Percentiles rank a stretch among this genome's conserved stretches.
Conservation (phyloP, 2,329 filamentous ascomycete genomes). For the Tolypocladium inflatum region DNA sequence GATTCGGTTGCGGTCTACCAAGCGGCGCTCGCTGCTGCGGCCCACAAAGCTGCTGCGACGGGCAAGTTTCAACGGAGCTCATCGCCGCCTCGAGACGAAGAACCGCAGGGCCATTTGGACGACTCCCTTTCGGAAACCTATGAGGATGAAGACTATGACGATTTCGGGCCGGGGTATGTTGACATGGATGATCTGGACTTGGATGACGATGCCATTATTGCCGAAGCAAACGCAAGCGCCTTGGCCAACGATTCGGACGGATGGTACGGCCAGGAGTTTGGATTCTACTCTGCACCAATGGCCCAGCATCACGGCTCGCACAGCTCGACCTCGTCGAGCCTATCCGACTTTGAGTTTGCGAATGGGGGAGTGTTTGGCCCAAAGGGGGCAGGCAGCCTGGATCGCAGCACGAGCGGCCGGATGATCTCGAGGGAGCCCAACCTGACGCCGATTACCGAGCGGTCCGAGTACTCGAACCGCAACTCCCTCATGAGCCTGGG, state of each 20-base stretch:
- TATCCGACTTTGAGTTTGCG: conserved; percentile 46
- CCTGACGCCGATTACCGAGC: conserved; percentile 89
- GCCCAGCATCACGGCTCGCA: conserved; percentile 33
- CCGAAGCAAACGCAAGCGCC: conserved; percentile 88
- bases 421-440: conserved; percentile 77
- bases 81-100: conserved; percentile 26
- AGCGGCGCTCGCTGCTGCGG: conserved; percentile 72
- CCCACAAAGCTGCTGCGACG: conserved; percentile 63
- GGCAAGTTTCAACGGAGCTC: conserved; percentile 63
- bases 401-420: conserved; percentile 64
- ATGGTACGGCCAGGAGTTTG: conserved; percentile 94
- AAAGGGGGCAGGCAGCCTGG: conserved; percentile 43
- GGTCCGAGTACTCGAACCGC: conserved; percentile 90
- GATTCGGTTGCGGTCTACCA: conserved; percentile 58
- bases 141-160: conserved; percentile 40
- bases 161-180: conserved; percentile 46
- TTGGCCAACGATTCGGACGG: conserved; percentile 87
- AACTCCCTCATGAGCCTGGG: conserved; percentile 76
- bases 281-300: conserved; percentile 69
- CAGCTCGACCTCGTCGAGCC: conserved; percentile 22
- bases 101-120: neutral
- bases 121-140: conserved; percentile 3
- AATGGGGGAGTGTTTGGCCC: conserved; percentile 88
- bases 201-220: conserved; percentile 85
- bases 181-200: conserved; percentile 59